Base-by-base conservation (phyloP, 108 stramenopile species). In the Nitzschia putrida region DNA sequence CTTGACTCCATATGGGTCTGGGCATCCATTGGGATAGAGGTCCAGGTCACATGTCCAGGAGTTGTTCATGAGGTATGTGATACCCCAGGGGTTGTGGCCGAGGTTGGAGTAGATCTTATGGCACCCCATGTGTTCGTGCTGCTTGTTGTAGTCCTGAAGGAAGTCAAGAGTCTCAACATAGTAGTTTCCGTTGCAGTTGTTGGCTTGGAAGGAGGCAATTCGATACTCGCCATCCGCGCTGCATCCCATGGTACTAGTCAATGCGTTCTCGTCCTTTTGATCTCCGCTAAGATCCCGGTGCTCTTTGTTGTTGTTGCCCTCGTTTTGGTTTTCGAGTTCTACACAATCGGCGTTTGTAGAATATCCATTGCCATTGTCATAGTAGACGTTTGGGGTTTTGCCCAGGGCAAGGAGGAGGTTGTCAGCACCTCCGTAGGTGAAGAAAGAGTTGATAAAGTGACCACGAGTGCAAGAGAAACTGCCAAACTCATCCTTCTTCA, bases 381-480 rank as follows among this genome's bases (percentile, higher is more conserved):
- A 72, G 39, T 64, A 67, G 43, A 53, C 44, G 25, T 22, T 44
- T 0, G 67, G 65, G 0, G 34, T 9, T 38, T 55, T n/a, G 10
- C 68, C 81, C 45, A 74, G 7, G 7, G 68, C 53, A 45, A 51
- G 52, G 53, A 73, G 52, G 43, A 82, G 72, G 7, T 11, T 78
- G 29, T 84, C 81, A 7, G 71, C 72, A 40, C 83, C 80, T 16
- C 56, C 61, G 39, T 74, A 75, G 44, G 86, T 81, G 70, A 87
- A 84, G 59, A 84, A 87, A 0, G 82, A 82, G 57, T 87, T 82
- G 65, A 87, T 84, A 43, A 69, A 87, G 40, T 67, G 55, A 0
- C 42, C 16, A 26, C 66, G 53, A 20, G 38, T 51, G 65, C 86
- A 77, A 40, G 64, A 54, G 34, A 52, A 61, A 21, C 22, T 41